phyloP scores from a whole-genome alignment of 768 basidiomycete genomes.

The Tephrocybe rancida region DNA sequence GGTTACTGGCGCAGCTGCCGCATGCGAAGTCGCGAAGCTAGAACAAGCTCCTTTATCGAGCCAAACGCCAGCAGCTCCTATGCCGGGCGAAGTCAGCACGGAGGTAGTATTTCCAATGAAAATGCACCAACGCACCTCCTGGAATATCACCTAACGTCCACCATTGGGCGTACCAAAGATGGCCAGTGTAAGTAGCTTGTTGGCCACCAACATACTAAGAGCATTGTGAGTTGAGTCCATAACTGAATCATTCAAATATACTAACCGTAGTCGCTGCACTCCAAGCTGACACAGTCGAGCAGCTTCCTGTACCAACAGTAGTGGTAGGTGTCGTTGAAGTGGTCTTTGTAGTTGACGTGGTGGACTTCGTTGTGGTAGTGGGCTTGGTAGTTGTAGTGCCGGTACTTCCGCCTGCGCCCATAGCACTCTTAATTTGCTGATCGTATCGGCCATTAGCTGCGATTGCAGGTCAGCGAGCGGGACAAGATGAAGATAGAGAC shows the following conservation, averaged over 20 bases:
- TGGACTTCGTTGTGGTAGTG: slow-evolving; percentile 11
- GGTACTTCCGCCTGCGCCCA: slow-evolving; percentile 27
- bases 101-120: background rate
- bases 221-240: background rate
- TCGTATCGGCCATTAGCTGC: slow-evolving; percentile 45
- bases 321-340: slow-evolving; percentile 12
- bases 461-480: background rate
- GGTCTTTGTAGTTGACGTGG: slow-evolving; percentile 9
- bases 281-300: slow-evolving; percentile 47
- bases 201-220: slow-evolving; percentile 45
- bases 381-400: slow-evolving; percentile 14
- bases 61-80: slow-evolving; percentile 36
- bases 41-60: slow-evolving; percentile 33
- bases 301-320: slow-evolving; percentile 29
- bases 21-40: slow-evolving; percentile 2
- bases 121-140: slow-evolving; percentile 24
- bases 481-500: slow-evolving; percentile 16
- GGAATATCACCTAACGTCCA: slow-evolving; percentile 41
- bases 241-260: background rate
- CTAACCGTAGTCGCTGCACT: slow-evolving; percentile 36
- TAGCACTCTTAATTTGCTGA: slow-evolving; percentile 40
- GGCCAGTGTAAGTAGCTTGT: slow-evolving; percentile 40
- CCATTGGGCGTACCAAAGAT: slow-evolving; percentile 52
- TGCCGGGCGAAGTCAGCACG: background rate
- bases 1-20: slow-evolving; percentile 5